These are phyloP conservation scores for Yueomyces sp. DNA, from an alignment of 1,139 yeast genomes.

Conservation along the genomic window DNA sequence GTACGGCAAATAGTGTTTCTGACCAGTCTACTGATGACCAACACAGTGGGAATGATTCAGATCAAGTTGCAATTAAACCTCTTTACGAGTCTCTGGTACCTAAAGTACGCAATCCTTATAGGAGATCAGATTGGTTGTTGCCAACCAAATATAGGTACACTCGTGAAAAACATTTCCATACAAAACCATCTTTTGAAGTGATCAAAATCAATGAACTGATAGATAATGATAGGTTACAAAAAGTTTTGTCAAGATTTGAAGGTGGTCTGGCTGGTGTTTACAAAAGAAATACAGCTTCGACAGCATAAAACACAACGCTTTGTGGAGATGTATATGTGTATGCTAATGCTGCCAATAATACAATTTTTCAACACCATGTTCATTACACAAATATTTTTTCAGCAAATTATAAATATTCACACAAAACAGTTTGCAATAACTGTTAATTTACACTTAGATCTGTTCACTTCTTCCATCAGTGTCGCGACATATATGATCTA, in stretches of 20 bases:
- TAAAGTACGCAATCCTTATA: slow-evolving; percentile 17
- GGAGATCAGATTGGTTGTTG: slow-evolving; percentile 25
- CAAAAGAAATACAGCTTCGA: neutral
- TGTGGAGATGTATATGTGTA: too few relatives aligned
- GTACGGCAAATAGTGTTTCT: neutral
- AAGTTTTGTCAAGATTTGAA: slow-evolving; percentile 19
- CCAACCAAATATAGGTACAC: slow-evolving; percentile 20
- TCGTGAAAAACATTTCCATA: slow-evolving; percentile 22
- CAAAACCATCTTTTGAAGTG: slow-evolving; percentile 19
- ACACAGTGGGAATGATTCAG: neutral
- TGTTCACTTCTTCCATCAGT: too few relatives aligned
- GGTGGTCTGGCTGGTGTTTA: slow-evolving; percentile 23
- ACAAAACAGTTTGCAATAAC: too few relatives aligned
- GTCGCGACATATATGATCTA: neutral
- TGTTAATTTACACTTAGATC: too few relatives aligned
- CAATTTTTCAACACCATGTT: too few relatives aligned
- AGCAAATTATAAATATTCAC: too few relatives aligned
- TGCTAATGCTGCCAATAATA: too few relatives aligned
- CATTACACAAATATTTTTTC: too few relatives aligned
- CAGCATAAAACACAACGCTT: neutral
- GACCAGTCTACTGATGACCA: neutral
- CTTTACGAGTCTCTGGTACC: slow-evolving; percentile 21
- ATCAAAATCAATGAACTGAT: slow-evolving; percentile 22
- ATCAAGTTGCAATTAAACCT: slow-evolving; percentile 6
- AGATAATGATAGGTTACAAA: slow-evolving; percentile 14